Conservation (phyloP, 2,329 filamentous ascomycete genomes). For the Alternaria ethzedia region DNA sequence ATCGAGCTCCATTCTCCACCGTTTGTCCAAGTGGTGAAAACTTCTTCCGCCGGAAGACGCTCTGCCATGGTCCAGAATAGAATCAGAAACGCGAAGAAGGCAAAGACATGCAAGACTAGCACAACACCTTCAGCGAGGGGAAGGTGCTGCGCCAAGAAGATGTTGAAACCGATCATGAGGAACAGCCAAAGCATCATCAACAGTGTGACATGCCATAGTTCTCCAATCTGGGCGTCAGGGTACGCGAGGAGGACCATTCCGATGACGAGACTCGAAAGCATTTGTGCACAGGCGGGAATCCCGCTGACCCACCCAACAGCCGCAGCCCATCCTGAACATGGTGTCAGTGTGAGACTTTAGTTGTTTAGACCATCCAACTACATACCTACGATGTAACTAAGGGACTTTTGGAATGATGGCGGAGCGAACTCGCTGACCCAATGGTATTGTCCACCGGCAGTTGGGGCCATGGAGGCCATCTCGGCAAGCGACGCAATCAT, state of each 20-base stretch:
- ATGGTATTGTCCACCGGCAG: constrained; percentile 10
- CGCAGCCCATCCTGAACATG: constrained; percentile 20
- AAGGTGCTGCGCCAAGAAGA: constrained; percentile 50
- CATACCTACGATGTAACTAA: constrained; percentile 10
- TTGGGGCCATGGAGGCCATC: constrained; percentile 11
- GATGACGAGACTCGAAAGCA: constrained; percentile 24
- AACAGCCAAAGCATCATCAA: constrained; percentile 49
- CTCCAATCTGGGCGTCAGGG: constrained; percentile 50
- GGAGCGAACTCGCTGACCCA: constrained; percentile 11
- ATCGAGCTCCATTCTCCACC: constrained; percentile 50
- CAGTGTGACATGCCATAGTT: constrained; percentile 35
- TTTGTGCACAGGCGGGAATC: constrained; percentile 35
- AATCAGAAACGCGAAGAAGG: constrained; percentile 58
- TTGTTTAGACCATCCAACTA: neutral
- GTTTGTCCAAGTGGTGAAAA: constrained; percentile 56
- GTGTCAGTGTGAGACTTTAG: neutral
- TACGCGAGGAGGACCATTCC: constrained; percentile 47
- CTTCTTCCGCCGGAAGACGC: constrained; percentile 43
- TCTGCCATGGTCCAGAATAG: constrained; percentile 35
- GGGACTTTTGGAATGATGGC: constrained; percentile 1
- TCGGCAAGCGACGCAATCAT: constrained; percentile 23
- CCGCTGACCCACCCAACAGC: constrained; percentile 31
- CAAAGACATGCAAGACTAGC: constrained; percentile 55
- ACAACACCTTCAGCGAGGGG: constrained; percentile 55
- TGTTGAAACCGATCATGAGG: constrained; percentile 49